These are phyloP conservation scores for Monascus purpureus DNA, from an alignment of 495 filamentous ascomycete genomes.

Conservation along the genomic window DNA sequence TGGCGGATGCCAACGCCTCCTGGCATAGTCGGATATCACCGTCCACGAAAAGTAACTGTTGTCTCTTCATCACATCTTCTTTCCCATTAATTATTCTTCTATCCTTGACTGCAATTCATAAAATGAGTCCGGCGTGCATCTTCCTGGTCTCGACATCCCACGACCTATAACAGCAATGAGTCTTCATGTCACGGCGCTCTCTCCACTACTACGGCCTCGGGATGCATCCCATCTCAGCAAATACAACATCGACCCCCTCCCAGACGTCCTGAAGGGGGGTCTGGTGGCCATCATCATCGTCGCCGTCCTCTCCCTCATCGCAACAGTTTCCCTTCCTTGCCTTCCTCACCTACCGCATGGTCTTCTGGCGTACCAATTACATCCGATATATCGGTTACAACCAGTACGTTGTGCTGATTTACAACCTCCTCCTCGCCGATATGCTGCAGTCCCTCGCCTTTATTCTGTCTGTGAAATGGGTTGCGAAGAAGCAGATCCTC, in stretches of 20 bases:
- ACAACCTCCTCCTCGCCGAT: slow-evolving; percentile 62
- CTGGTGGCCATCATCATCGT: slow-evolving; percentile 42
- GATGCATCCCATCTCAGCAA: background rate
- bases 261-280: slow-evolving; percentile 32
- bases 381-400: slow-evolving; percentile 40
- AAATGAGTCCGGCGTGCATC: no score
- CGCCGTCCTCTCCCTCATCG: slow-evolving; percentile 45
- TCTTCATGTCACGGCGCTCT: no score
- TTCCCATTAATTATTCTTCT: no score
- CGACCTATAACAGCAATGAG: no score
- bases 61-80: no score
- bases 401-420: slow-evolving; percentile 61
- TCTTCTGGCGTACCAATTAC: slow-evolving; percentile 40
- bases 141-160: no score
- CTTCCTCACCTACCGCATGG: slow-evolving; percentile 44
- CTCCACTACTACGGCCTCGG: no score
- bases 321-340: slow-evolving; percentile 33
- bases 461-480: slow-evolving; percentile 49
- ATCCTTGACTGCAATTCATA: no score
- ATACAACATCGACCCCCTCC: slow-evolving; percentile 31
- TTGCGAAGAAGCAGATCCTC: slow-evolving; percentile 37
- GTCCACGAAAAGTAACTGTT: no score
- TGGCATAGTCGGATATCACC: no score
- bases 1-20: no score
- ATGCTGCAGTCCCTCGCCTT: slow-evolving; percentile 58